phyloP scores from a whole-genome alignment of 2,329 filamentous ascomycete genomes.

The Zasmidium angulare region DNA sequence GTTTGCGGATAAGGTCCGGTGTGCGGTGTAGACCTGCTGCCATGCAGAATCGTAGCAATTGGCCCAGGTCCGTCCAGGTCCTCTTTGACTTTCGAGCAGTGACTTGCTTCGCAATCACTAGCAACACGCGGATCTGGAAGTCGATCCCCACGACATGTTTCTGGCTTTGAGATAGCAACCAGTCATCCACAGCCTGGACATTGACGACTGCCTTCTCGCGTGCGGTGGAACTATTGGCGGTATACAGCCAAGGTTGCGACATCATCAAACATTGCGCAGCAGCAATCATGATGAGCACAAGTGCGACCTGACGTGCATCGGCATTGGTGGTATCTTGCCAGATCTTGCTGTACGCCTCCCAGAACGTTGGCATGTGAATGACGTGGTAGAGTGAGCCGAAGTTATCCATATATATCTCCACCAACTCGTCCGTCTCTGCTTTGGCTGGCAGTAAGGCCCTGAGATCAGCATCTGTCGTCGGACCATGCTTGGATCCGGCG shows the following conservation, averaged over 20 bases:
- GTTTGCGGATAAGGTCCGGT: conserved; percentile 39
- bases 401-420: conserved; percentile 48
- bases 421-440: conserved; percentile 43
- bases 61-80: conserved; percentile 53
- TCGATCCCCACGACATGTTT: conserved; percentile 53
- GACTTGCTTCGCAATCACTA: conserved; percentile 51
- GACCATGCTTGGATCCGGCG: conserved; percentile 21
- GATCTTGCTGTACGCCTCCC: conserved; percentile 49
- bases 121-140: conserved; percentile 53
- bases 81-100: conserved; percentile 56
- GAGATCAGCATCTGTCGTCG: conserved; percentile 35
- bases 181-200: conserved; percentile 43
- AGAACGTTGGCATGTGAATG: conserved; percentile 55
- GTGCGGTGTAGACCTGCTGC: conserved; percentile 55
- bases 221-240: conserved; percentile 45
- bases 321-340: conserved; percentile 41
- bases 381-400: conserved; percentile 56
- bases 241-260: conserved; percentile 35
- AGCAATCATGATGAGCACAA: conserved; percentile 42
- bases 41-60: conserved; percentile 54
- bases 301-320: conserved; percentile 38
- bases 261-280: conserved; percentile 38
- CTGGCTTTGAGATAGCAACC: conserved; percentile 47
- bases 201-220: conserved; percentile 40
- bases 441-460: conserved; percentile 39